A percentile compares a stretch with the other conserved stretches of the same genome.
Conservation (phyloP, 805 yeast species). For the Wickerhamomyces bisporus region DNA sequence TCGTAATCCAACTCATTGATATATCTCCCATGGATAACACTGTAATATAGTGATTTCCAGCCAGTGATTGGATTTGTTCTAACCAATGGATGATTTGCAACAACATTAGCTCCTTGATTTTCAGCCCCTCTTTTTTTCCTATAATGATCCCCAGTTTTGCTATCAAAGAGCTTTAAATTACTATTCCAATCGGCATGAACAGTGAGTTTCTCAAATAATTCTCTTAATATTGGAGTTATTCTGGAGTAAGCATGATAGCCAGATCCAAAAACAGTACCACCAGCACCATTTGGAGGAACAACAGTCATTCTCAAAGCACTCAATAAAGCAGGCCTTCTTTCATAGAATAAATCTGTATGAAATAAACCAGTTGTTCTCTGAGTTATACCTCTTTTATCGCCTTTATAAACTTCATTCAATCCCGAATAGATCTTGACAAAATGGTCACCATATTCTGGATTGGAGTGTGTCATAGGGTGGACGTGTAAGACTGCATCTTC, state of each 20-base stretch:
- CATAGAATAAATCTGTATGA: constrained; percentile 1
- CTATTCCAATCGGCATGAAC: constrained; percentile 4
- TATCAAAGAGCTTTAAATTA: constrained; percentile 2
- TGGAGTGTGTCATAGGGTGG: constrained; percentile 2
- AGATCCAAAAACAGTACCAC: constrained; percentile 4
- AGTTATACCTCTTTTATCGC: constrained; percentile 1
- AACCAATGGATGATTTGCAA: constrained; percentile 2
- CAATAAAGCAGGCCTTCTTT: constrained; percentile 1
- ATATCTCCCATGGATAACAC: constrained; percentile 3
- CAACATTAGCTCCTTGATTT: background rate
- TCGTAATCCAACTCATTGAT: constrained; percentile 4
- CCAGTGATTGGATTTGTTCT: constrained; percentile 4
- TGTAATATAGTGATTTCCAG: constrained; percentile 2
- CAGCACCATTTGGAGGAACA: constrained; percentile 3
- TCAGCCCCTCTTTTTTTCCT: background rate
- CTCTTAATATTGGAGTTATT: background rate
- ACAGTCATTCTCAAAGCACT: constrained; percentile 2
- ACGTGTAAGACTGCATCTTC: constrained; percentile 2
- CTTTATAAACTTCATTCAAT: constrained; percentile 1
- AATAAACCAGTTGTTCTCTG: constrained; percentile 3
- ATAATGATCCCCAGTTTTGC: constrained; percentile 1
- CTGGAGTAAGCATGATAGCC: constrained; percentile 3
- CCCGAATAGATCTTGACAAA: constrained; percentile 1
- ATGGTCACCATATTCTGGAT: constrained; percentile 2
- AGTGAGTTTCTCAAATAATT: constrained; percentile 1